Evolutionary conservation across 1,139 yeast genomes (phyloP).

Genomic region (Candida gigantensis): DNA sequence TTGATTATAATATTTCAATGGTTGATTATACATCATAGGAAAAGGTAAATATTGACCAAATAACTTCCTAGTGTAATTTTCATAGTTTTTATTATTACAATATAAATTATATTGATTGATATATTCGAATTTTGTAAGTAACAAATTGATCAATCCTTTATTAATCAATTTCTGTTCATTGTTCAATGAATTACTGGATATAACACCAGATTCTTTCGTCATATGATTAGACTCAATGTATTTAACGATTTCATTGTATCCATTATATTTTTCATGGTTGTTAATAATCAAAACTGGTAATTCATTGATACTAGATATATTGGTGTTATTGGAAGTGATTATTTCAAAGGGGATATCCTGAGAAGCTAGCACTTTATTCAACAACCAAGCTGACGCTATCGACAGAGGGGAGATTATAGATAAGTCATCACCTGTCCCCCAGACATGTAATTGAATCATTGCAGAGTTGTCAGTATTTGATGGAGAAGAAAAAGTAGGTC

Average conservation of each 20-base stretch:
- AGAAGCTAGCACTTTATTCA: conserved; percentile 14
- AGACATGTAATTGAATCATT: conserved; percentile 51
- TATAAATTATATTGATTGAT: conserved; percentile 65
- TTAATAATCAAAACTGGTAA: conserved; percentile 56
- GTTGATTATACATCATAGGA: conserved; percentile 85
- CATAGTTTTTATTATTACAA: conserved; percentile 64
- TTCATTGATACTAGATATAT: conserved; percentile 49
- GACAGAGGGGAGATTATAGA: conserved; percentile 45
- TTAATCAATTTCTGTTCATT: conserved; percentile 27
- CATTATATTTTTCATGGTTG: conserved; percentile 36
- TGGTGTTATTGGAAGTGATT: conserved; percentile 60
- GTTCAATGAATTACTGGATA: conserved; percentile 1
- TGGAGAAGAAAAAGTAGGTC: neutral
- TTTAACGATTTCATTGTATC: conserved; percentile 49
- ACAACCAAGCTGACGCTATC: conserved; percentile 39
- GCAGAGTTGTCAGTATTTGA: neutral
- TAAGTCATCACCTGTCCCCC: conserved; percentile 48
- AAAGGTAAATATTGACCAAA: conserved; percentile 65
- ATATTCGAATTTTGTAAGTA: conserved; percentile 42
- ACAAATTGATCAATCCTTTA: conserved; percentile 27
- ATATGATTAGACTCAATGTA: conserved; percentile 24
- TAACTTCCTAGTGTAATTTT: conserved; percentile 59
- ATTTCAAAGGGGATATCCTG: conserved; percentile 29
- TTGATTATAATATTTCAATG: conserved; percentile 50
- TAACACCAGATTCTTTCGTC: neutral